A percentile compares a stretch with the other conserved stretches of the same genome.
Evolutionary conservation across 2,329 filamentous ascomycete genomes (phyloP).

Genomic region (Aaosphaeria arxii): DNA sequence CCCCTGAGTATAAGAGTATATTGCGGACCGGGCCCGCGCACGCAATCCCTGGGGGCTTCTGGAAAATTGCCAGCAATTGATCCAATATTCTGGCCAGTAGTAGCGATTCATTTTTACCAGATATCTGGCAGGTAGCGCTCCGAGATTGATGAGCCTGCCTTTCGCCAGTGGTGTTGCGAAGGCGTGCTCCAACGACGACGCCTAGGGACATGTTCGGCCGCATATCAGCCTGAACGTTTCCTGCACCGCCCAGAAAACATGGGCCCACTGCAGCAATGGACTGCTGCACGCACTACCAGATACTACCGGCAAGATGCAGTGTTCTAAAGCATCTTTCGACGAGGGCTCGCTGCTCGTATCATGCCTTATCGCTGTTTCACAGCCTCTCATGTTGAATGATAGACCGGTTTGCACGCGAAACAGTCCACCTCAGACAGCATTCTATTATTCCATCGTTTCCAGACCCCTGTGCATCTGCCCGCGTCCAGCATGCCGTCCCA

Average conservation of each 20-base stretch:
- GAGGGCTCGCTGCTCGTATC: slow-evolving; percentile 16
- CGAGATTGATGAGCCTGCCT: slow-evolving; percentile 4
- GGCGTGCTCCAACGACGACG: slow-evolving; percentile 11
- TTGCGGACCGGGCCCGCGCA: slow-evolving; percentile 11
- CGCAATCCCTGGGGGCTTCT: slow-evolving; percentile 10
- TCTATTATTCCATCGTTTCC: slow-evolving; percentile 10
- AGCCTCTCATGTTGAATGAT: slow-evolving; percentile 21
- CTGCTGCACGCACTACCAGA: slow-evolving; percentile 7
- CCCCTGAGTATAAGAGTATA: slow-evolving; percentile 17
- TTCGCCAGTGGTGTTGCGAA: slow-evolving; percentile 6
- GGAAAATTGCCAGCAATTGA: slow-evolving; percentile 10
- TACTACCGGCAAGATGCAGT: slow-evolving; percentile 22
- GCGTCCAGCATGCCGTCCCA: slow-evolving; percentile 11
- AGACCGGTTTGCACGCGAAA: slow-evolving; percentile 17
- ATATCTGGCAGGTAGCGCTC: not conserved
- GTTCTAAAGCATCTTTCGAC: slow-evolving; percentile 12
- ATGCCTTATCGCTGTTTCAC: slow-evolving; percentile 40
- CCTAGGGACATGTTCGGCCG: slow-evolving; percentile 18
- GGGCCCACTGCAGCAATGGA: slow-evolving; percentile 15
- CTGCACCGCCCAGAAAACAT: slow-evolving; percentile 17
- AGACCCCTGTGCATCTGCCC: slow-evolving; percentile 9
- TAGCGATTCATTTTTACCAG: slow-evolving; percentile 1
- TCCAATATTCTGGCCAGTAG: slow-evolving; percentile 18
- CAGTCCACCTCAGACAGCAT: slow-evolving; percentile 3
- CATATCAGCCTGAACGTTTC: slow-evolving; percentile 34